Evolutionary conservation across 345 rosid genomes (phyloP), one percentile per base, ranked within the genome.

Genomic region (Capsella bursapastoris): DNA sequence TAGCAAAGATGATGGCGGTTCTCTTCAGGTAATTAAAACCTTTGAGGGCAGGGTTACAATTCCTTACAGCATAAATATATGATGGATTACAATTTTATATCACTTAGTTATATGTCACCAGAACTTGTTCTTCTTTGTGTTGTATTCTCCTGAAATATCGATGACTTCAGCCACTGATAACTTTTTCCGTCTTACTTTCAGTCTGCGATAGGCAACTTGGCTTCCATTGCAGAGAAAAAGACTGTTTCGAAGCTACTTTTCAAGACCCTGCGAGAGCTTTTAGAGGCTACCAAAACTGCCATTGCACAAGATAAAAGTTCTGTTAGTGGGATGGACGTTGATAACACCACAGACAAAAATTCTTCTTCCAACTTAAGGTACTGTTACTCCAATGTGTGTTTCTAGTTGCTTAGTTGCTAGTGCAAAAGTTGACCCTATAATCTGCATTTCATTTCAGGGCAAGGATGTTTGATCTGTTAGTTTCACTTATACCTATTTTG

Each of bases 401-500:
- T 69, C 5, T 51, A 29, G 25, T 34, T 50, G 45, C 8, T n/a
- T 51, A 51, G 73, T 34, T 66, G 49, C 64, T 63, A 25, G 22
- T 43, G 56, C 72, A 52, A 44, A 52, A 14, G 29, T 58, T 73
- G 70, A 67, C 57, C 7, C 44, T 57, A 37, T 32, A 49, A 6
- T 35, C 18, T 78, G 16, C 49, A 14, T 57, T 78, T 71, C 67
- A 76, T 77, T 83, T 66, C 89, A 95, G 99, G 84, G 93, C 90
- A 16, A 87, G 80, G 68, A 83, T 90, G 66, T 84, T 89, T 80
- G 97, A 90, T 81, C 78, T 95, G 73, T 87, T 96, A 41, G 85
- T 87, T 78, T 85, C 99, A 38, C 87, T 92, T 72, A 77, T 90
- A 70, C 97, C 96, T 66, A 96, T 92, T 70, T 81, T 89, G 88